Percentiles rank a stretch among this genome's conserved stretches.
Conservation (phyloP, 192 early-diverging fungal species). For the Podila epigama region DNA sequence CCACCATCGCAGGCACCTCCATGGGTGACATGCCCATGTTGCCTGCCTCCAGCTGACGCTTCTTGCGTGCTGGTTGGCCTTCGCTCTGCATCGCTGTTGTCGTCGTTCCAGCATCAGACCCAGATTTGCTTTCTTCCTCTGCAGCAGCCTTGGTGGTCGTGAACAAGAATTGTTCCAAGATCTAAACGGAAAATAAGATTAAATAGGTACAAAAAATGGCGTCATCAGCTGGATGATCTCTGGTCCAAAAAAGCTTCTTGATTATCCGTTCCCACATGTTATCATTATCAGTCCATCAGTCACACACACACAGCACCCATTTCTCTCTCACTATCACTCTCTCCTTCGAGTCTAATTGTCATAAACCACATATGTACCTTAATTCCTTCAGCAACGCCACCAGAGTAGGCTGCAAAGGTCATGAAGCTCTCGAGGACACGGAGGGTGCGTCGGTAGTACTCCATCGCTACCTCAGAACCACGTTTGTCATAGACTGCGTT, state of each 20-base stretch:
- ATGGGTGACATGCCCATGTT: constrained; percentile 5
- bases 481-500: constrained; percentile 40
- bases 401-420: constrained; percentile 17
- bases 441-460: constrained; percentile 36
- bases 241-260: no score
- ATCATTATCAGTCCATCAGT: no score
- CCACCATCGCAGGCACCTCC: not conserved
- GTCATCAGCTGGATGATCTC: no score
- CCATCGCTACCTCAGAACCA: constrained; percentile 38
- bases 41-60: constrained; percentile 15
- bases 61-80: constrained; percentile 14
- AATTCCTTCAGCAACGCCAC: constrained; percentile 44
- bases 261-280: no score
- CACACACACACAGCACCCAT: no score
- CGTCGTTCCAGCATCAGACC: no score
- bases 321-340: not conserved
- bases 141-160: constrained; percentile 36
- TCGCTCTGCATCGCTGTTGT: constrained; percentile 8
- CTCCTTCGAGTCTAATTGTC: not conserved
- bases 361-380: constrained; percentile 12
- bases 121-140: constrained; percentile 20
- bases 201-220: not conserved
- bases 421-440: constrained; percentile 19
- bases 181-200: constrained; percentile 4
- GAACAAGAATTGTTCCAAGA: constrained; percentile 41